Base-by-base conservation (phyloP, 345 rosid genomes). In the Hibiscus tridactylites region DNA sequence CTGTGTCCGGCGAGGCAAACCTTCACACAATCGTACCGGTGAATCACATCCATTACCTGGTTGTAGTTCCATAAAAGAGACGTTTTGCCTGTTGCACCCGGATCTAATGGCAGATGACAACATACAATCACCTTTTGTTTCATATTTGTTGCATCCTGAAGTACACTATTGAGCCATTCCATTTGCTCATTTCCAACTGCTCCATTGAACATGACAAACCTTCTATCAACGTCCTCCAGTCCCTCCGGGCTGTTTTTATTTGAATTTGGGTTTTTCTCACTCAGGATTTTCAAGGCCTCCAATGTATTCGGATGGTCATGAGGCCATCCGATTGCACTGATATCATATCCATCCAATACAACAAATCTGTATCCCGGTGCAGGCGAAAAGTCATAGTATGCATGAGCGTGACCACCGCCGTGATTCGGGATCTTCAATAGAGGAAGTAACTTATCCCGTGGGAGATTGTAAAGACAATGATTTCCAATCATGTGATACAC, bases 391-490 rank as follows among this genome's bases (percentile, higher is more conserved):
- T 92, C 98, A 72, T 95, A 95, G 81, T 90, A 92, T 42, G 97
- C 98, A 13, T 60, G 39, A 29, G 39, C 9, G 0, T 29, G 3
- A 15, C 82, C 81, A 67, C 81, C 83, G 7, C 81, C 79, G 65
- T 28, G 42, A 74, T 77, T 79, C 0, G 81, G 86, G 65, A 92
- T 92, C 70, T 87, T 87, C 74, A 95, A 80, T 3, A 95, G 75
- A 0, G 97, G 97, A 64, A 91, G 92, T 65, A 92, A 64, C 76
- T 86, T 75, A 61, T 81, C 82, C 7, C 97, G 91, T 12, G 91
- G 90, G 78, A 95, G 97, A 78, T 95, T 95, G 83, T 95, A 95
- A n/a, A 92, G 91, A 70, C 97, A 92, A 74, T 95, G 99, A 72
- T 95, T 92, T 9, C 98, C 99, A 65, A 95, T 92, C 90, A 92